Percentiles rank a stretch among this genome's conserved stretches.
Conservation (phyloP, 352 stramenopile genomes). For the Globisporangium uncinulatum region DNA sequence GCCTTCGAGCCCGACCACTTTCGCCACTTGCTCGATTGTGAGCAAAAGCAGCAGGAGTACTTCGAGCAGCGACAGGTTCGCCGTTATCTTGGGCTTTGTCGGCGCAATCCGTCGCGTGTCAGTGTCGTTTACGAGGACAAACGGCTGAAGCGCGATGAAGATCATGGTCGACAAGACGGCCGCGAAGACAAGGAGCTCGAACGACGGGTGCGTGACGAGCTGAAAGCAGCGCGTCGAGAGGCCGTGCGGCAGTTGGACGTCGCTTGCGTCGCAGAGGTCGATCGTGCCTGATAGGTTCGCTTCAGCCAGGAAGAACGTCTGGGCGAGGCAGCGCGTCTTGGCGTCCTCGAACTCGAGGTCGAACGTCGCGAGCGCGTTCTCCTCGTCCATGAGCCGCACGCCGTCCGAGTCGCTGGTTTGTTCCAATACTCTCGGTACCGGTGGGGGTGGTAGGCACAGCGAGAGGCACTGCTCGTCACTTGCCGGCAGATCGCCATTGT, state of each 20-base stretch:
- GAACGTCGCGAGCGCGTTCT: slow-evolving; percentile 36
- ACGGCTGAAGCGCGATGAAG: slow-evolving; percentile 56
- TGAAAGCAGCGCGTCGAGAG: slow-evolving; percentile 60
- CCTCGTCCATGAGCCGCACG: slow-evolving; percentile 9
- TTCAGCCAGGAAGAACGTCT: slow-evolving; percentile 55
- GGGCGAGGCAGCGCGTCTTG: slow-evolving; percentile 37
- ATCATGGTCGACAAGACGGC: slow-evolving; percentile 62
- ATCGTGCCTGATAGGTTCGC: slow-evolving; percentile 36
- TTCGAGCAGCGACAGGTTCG: slow-evolving; percentile 52
- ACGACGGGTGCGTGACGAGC: slow-evolving; percentile 61
- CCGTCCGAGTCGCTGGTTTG: slow-evolving; percentile 6
- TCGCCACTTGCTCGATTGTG: slow-evolving; percentile 58
- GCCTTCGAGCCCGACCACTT: slow-evolving; percentile 61
- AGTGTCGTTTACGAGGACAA: slow-evolving; percentile 31
- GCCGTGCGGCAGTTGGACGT: slow-evolving; percentile 44
- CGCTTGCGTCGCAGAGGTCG: slow-evolving; percentile 33
- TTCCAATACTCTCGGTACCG: neutral
- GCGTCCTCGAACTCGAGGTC: slow-evolving; percentile 72
- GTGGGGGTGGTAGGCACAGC: slow-evolving; percentile 20
- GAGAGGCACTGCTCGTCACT: slow-evolving; percentile 74
- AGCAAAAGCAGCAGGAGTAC: slow-evolving; percentile 59
- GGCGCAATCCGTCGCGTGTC: slow-evolving; percentile 26
- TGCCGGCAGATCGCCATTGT: slow-evolving; percentile 28
- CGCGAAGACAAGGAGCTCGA: slow-evolving; percentile 64
- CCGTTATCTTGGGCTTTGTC: slow-evolving; percentile 32